A percentile compares a stretch with the other conserved stretches of the same genome.
phyloP scores from a whole-genome alignment of 768 basidiomycete species.

The Hemileccinum impolitum region DNA sequence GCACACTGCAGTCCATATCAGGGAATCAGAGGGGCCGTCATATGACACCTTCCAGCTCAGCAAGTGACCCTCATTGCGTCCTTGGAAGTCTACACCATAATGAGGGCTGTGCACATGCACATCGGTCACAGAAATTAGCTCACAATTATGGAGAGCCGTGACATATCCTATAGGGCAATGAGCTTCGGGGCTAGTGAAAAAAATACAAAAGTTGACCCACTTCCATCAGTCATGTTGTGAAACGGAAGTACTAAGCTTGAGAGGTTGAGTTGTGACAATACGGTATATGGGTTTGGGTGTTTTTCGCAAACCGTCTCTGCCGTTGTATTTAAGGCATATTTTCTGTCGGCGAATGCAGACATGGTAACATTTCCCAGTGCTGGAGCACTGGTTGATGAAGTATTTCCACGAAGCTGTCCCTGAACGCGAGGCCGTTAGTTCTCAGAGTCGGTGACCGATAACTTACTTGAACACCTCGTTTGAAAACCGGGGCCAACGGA shows the following conservation, averaged over 20 bases:
- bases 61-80: conserved; percentile 22
- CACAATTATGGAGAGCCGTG: conserved; percentile 47
- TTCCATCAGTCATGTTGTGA: conserved; percentile 18
- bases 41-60: conserved; percentile 41
- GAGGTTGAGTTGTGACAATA: not conserved
- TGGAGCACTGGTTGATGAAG: conserved; percentile 2
- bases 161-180: conserved; percentile 26
- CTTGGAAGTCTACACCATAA: conserved; percentile 36
- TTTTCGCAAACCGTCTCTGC: not conserved
- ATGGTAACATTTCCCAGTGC: not conserved
- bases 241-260: not conserved
- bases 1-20: conserved; percentile 53
- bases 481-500: conserved; percentile 17
- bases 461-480: conserved; percentile 16
- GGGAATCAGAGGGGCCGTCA: conserved; percentile 41
- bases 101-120: not conserved
- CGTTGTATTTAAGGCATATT: conserved; percentile 25
- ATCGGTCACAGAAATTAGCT: conserved; percentile 12
- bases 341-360: conserved; percentile 7
- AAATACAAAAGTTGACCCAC: conserved; percentile 11
- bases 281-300: not conserved
- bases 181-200: conserved; percentile 1
- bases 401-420: conserved; percentile 1
- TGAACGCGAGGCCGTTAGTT: conserved; percentile 2
- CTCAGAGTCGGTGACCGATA: conserved; percentile 6